These are phyloP conservation scores for Thielaviopsis cerberus DNA, from an alignment of 2,329 filamentous ascomycete genomes.

Conservation along the genomic window DNA sequence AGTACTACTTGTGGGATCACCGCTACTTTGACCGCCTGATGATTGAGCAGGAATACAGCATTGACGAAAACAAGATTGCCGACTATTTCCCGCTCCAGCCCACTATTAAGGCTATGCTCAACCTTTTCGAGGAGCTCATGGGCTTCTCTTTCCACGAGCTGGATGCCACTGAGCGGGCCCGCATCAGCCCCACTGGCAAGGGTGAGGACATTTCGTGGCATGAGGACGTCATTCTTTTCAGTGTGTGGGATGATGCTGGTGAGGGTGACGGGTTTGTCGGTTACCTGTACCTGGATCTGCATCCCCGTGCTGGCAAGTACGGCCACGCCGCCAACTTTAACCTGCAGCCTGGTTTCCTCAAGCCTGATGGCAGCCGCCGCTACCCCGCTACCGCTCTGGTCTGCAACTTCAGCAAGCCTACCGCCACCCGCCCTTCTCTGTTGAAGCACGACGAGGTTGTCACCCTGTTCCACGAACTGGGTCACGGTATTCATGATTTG, in stretches of 20 bases:
- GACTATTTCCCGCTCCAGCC: conserved; percentile 67
- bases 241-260: conserved; percentile 59
- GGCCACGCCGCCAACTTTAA: conserved; percentile 75
- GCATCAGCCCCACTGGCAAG: conserved; percentile 47
- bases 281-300: conserved; percentile 67
- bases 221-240: conserved; percentile 64
- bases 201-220: conserved; percentile 63
- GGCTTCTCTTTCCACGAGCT: conserved; percentile 63
- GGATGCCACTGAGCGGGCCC: conserved; percentile 42
- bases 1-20: conserved; percentile 70
- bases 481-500: conserved; percentile 53
- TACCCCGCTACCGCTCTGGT: conserved; percentile 67
- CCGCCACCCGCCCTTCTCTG: conserved; percentile 54
- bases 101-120: conserved; percentile 59
- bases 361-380: conserved; percentile 47
- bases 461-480: conserved; percentile 63
- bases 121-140: conserved; percentile 69
- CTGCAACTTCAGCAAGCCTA: conserved; percentile 73
- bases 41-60: conserved; percentile 61
- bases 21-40: conserved; percentile 64
- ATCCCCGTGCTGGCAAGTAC: conserved; percentile 66
- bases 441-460: conserved; percentile 72
- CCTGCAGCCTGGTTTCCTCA: conserved; percentile 52
- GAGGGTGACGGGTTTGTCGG: conserved; percentile 58
- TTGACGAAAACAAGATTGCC: conserved; percentile 62